Percentiles rank a stretch among this genome's conserved stretches.
Conservation (phyloP, 768 basidiomycete genomes). For the Panaeolus cyanescens region DNA sequence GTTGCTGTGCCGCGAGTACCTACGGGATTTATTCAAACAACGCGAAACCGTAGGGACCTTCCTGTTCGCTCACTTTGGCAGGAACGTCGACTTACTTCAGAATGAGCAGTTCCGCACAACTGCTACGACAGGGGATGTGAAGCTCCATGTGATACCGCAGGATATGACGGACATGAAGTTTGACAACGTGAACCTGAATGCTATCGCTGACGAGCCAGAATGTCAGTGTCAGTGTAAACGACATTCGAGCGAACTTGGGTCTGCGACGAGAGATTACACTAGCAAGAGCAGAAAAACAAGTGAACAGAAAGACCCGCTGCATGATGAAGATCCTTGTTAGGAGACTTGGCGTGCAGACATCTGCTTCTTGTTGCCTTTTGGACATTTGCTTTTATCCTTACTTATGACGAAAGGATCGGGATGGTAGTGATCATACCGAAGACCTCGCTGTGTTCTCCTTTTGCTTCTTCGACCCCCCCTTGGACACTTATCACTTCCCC, state of each 20-base stretch:
- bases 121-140: background rate
- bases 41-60: conserved; percentile 1
- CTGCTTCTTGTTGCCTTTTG: background rate
- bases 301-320: background rate
- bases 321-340: background rate
- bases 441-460: background rate
- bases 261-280: background rate
- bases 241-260: background rate
- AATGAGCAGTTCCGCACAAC: background rate
- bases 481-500: background rate
- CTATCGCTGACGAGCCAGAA: too few species aligned
- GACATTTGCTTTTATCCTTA: background rate
- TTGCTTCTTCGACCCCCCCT: background rate
- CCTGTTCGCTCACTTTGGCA: conserved; percentile 1
- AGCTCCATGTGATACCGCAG: background rate
- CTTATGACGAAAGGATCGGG: background rate
- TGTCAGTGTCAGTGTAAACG: too few species aligned
- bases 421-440: background rate
- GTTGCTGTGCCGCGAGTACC: conserved; percentile 15
- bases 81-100: background rate
- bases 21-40: conserved; percentile 1
- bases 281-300: background rate
- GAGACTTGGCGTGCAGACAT: background rate
- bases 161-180: conserved; percentile 3
- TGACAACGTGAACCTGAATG: background rate